phyloP scores from a whole-genome alignment of 176 grass and related monocot genomes.

The Stipa capillata region DNA sequence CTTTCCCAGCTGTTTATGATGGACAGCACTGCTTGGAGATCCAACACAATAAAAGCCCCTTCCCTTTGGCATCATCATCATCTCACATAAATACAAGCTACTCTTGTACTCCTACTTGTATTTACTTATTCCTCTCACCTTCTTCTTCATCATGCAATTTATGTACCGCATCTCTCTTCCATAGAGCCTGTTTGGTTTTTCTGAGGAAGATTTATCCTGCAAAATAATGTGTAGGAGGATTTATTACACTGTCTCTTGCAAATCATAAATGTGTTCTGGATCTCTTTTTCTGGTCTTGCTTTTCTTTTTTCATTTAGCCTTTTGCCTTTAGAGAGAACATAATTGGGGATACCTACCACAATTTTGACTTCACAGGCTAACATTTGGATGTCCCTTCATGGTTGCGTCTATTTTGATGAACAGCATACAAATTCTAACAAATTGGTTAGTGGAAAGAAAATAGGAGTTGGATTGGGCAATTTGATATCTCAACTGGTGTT shows the following conservation, averaged over 20 bases:
- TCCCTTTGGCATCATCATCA: neutral
- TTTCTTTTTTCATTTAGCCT: neutral
- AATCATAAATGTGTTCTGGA: conserved; percentile 7
- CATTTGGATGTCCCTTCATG: neutral
- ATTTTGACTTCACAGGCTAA: neutral
- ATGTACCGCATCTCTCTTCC: neutral
- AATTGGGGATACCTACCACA: conserved; percentile 10
- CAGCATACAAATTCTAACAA: neutral
- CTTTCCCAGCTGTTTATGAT: conserved; percentile 23
- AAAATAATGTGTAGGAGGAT: neutral
- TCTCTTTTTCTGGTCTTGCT: conserved; percentile 3
- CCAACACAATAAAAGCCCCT: conserved; percentile 16
- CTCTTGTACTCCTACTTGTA: neutral
- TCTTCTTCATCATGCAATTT: neutral
- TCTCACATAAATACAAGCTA: neutral
- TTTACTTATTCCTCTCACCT: neutral
- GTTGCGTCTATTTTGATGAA: neutral
- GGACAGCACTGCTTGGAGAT: conserved; percentile 30
- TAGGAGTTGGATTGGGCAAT: neutral
- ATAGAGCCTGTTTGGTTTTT: neutral
- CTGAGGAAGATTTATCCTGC: neutral
- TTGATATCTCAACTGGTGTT: neutral
- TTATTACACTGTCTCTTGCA: conserved; percentile 1
- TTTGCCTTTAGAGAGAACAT: neutral
- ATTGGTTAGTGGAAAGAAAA: neutral